Conservation (phyloP, 2,329 filamentous ascomycete genomes). For the Penicillium sp. region DNA sequence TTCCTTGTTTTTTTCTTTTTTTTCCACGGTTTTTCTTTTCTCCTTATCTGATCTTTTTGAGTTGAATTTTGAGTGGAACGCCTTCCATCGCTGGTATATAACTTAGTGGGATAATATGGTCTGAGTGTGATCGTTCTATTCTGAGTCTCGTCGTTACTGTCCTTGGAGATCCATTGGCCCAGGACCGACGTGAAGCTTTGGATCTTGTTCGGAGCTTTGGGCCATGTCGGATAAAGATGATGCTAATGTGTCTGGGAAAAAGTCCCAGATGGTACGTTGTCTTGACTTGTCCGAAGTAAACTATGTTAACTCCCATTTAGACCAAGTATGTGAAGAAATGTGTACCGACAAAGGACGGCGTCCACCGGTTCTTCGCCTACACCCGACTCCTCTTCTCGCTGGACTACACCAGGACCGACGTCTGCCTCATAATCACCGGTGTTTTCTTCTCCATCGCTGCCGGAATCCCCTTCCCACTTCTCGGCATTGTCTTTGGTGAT, state of each 20-base stretch:
- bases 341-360: slow-evolving; percentile 18
- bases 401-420: slow-evolving; percentile 26
- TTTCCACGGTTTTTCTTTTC: background rate
- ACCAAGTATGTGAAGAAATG: slow-evolving; percentile 13
- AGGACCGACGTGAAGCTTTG: background rate
- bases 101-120: background rate
- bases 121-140: background rate
- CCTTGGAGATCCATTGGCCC: background rate
- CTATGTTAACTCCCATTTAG: background rate
- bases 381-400: slow-evolving; percentile 25
- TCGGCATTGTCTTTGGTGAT: slow-evolving; percentile 39
- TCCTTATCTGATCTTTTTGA: background rate
- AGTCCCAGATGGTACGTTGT: background rate
- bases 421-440: slow-evolving; percentile 26
- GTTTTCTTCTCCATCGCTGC: slow-evolving; percentile 32
- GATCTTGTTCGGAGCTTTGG: background rate
- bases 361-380: slow-evolving; percentile 21
- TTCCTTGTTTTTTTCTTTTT: background rate
- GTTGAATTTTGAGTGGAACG: background rate
- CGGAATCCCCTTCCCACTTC: slow-evolving; percentile 37
- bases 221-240: background rate
- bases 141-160: background rate
- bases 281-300: background rate
- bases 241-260: background rate
- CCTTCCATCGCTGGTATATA: background rate